Base-by-base conservation (phyloP, 164 flowering plant species). In the Vitis cinerea region DNA sequence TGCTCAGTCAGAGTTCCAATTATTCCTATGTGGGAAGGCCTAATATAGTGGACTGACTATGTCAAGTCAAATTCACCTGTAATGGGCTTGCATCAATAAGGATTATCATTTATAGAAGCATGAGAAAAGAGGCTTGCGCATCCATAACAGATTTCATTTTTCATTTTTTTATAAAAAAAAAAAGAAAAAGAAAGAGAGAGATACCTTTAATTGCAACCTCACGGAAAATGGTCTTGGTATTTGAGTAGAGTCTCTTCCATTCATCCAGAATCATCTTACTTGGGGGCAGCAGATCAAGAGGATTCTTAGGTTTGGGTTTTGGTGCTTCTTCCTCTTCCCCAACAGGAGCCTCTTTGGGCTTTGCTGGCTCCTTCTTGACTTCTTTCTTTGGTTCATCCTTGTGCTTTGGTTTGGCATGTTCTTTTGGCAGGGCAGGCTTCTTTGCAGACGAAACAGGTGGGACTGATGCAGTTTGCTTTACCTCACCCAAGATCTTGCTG, bases 121-220 rank as follows among this genome's bases (percentile, higher is more conserved):
- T 23, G 27, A 31, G 44, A 31, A 31, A 31, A 4, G 7, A 31
- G 44, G 55, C 3, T n/a, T 19, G 6, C 48, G 6, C 48, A 66
- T 1, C 3, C 6, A 31, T 31, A 4, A 31, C 7, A 6, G 44
- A 31, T 31, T 31, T 31, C 44, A 0, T 31, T 31, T 31, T 31
- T 31, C 44, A 4, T 31, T 31, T 31, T 31, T 6, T 31, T 31
- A 1, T 31, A 31, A 31, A 31, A 59, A 31, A n/a, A 66, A 58
- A 12, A 56, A 55, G 53, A 6, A 5, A 14, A 59, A 12, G 10
- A 58, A n/a, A 54, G 44, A 27, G 15, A n/a, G 57, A 17, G 44
- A 17, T 87, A 92, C 99, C 99, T 88, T 88, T 91, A 37, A 92
- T 86, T 10, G 99, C 99, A 74, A 95, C 96, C 81, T 93, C 98